phyloP scores from a whole-genome alignment of 352 stramenopile genomes.

The Phytophthora fragariaefolia region DNA sequence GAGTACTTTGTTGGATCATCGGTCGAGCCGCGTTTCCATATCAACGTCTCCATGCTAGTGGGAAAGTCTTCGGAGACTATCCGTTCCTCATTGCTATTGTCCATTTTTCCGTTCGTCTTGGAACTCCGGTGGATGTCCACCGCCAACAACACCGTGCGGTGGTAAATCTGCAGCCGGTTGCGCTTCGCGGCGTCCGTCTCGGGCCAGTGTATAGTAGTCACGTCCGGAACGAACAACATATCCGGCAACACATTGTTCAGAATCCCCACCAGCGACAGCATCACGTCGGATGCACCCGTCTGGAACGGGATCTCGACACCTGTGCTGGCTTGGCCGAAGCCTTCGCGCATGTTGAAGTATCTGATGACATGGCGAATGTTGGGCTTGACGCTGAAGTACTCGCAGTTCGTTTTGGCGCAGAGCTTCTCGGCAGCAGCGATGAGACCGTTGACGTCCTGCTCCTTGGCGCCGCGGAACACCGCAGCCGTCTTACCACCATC shows the following conservation, averaged over 20 bases:
- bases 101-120: conserved; percentile 46
- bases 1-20: conserved; percentile 17
- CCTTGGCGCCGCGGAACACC: conserved; percentile 57
- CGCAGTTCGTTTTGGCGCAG: conserved; percentile 52
- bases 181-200: conserved; percentile 37
- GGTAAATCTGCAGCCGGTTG: conserved; percentile 55
- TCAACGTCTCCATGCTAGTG: conserved; percentile 28
- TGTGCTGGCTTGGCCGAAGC: conserved; percentile 42
- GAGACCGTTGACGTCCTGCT: conserved; percentile 52
- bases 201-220: conserved; percentile 28
- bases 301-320: conserved; percentile 53
- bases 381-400: conserved; percentile 62
- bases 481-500: conserved; percentile 50
- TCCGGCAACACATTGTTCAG: conserved; percentile 61
- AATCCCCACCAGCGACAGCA: conserved; percentile 58
- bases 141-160: conserved; percentile 48
- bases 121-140: conserved; percentile 58
- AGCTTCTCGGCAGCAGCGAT: conserved; percentile 50
- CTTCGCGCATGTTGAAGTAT: conserved; percentile 74
- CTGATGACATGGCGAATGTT: conserved; percentile 56
- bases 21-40: conserved; percentile 22
- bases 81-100: conserved; percentile 19
- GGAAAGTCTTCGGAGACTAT: conserved; percentile 24
- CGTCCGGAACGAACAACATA: conserved; percentile 48
- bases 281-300: conserved; percentile 52